phyloP scores from a whole-genome alignment of 2,329 filamentous ascomycete species.

The Trichoderma guizhouense region DNA sequence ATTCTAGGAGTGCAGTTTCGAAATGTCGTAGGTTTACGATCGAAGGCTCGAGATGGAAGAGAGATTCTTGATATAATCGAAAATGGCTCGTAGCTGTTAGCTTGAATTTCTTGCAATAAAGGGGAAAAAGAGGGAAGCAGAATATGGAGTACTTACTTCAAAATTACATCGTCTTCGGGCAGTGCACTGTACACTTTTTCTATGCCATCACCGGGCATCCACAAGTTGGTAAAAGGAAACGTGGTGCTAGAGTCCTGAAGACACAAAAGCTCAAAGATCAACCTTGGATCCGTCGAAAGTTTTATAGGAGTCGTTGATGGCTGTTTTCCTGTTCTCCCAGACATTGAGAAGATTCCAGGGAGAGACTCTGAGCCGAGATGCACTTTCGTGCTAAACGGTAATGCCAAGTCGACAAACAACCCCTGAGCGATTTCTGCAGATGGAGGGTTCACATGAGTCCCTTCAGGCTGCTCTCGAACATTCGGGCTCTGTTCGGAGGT shows the following conservation, averaged over 20 bases:
- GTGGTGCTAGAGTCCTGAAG: constrained; percentile 3
- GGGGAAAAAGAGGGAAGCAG: not conserved
- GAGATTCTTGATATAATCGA: constrained; percentile 1
- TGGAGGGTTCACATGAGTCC: not conserved
- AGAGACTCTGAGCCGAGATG: constrained; percentile 4
- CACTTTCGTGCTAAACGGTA: not conserved
- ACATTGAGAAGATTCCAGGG: not conserved
- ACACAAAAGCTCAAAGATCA: not conserved
- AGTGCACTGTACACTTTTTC: constrained; percentile 7
- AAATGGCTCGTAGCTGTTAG: not conserved
- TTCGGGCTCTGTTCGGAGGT: not conserved
- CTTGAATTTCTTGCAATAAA: not conserved
- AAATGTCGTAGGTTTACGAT: not conserved
- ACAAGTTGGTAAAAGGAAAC: constrained; percentile 8
- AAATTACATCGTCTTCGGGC: not conserved
- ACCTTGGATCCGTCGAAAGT: not conserved
- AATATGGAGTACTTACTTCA: not conserved
- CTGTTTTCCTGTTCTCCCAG: not conserved
- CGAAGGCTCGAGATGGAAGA: constrained; percentile 9
- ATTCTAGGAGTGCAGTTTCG: not conserved
- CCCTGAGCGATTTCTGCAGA: not conserved
- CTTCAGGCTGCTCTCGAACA: not conserved
- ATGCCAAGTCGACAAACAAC: not conserved
- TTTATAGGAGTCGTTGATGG: not conserved
- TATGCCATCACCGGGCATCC: constrained; percentile 7